Conservation (phyloP, 176 grass and related monocot genomes). For the Triticum turgidum region DNA sequence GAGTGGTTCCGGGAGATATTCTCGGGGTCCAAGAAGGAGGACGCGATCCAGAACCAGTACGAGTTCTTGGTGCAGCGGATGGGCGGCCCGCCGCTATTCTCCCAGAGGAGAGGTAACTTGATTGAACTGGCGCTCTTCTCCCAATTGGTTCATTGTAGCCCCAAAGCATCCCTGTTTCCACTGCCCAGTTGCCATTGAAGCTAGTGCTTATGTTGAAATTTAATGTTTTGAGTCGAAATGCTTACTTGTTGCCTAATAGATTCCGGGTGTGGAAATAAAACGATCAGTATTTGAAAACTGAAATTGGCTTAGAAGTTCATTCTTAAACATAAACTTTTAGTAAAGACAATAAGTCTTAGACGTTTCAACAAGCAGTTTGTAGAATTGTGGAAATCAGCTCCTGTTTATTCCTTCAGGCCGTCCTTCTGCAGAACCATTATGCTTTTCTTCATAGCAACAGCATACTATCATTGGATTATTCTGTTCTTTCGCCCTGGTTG, state of each 20-base stretch:
- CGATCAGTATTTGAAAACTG: background rate
- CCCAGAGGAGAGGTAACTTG: constrained; percentile 70
- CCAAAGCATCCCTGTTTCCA: background rate
- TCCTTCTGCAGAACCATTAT: background rate
- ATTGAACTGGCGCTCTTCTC: background rate
- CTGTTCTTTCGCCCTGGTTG: background rate
- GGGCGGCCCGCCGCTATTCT: constrained; percentile 89
- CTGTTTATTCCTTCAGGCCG: background rate
- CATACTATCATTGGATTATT: background rate
- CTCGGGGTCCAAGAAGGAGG: constrained; percentile 81
- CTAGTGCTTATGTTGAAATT: background rate
- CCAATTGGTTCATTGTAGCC: background rate
- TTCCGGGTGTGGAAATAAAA: background rate
- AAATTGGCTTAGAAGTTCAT: background rate
- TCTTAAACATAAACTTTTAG: background rate
- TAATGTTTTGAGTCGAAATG: background rate
- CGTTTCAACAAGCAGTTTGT: background rate
- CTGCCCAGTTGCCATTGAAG: background rate
- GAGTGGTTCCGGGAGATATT: constrained; percentile 94
- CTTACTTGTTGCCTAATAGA: background rate
- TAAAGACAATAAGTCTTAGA: background rate
- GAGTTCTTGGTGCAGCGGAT: constrained; percentile 96
- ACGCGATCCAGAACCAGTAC: constrained; percentile 94
- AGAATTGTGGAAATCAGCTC: background rate
- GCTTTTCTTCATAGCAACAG: background rate